phyloP scores from a whole-genome alignment of 2,329 filamentous ascomycete species.

The Reticulascus tulasneorum region DNA sequence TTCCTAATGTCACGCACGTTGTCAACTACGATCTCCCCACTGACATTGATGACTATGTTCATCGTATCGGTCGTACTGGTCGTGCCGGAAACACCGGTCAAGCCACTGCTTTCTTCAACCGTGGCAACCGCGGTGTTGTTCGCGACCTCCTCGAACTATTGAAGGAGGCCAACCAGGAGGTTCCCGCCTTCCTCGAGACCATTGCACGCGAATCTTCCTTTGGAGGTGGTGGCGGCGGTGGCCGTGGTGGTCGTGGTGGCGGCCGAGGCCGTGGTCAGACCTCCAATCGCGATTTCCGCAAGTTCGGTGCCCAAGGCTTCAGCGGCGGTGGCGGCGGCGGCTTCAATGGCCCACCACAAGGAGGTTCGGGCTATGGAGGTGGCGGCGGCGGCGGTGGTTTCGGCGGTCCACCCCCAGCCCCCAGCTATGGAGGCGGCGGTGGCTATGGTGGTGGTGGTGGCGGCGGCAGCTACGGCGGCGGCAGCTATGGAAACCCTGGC shows the following conservation, averaged over 20 bases:
- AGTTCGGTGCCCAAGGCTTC: slow-evolving; percentile 58
- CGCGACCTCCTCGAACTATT: slow-evolving; percentile 95
- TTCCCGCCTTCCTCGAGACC: slow-evolving; percentile 90
- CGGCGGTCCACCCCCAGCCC: slow-evolving; percentile 35
- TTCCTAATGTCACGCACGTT: slow-evolving; percentile 94
- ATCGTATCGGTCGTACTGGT: slow-evolving; percentile 98
- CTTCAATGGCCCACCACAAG: slow-evolving; percentile 37
- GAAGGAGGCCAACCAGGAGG: slow-evolving; percentile 97
- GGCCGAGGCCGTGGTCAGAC: slow-evolving; percentile 68
- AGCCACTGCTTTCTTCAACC: slow-evolving; percentile 99
- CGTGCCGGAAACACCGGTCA: slow-evolving; percentile 99
- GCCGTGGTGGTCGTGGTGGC: slow-evolving; percentile 62
- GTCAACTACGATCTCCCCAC: slow-evolving; percentile 99
- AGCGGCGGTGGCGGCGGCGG: slow-evolving; percentile 43
- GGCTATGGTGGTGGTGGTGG: slow-evolving; percentile 37
- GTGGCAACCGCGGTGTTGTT: slow-evolving; percentile 96
- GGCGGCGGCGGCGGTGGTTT: slow-evolving; percentile 38
- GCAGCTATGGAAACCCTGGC: slow-evolving; percentile 67
- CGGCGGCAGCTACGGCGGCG: slow-evolving; percentile 42
- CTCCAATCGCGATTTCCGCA: slow-evolving; percentile 87
- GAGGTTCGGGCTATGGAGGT: slow-evolving; percentile 32
- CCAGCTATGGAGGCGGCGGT: slow-evolving; percentile 33
- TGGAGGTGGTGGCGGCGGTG: slow-evolving; percentile 64
- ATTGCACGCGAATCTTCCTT: slow-evolving; percentile 93
- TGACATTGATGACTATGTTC: slow-evolving; percentile 97